Evolutionary conservation across 2,329 filamentous ascomycete species (phyloP).

Genomic region (Ophiostoma fasciatum): DNA sequence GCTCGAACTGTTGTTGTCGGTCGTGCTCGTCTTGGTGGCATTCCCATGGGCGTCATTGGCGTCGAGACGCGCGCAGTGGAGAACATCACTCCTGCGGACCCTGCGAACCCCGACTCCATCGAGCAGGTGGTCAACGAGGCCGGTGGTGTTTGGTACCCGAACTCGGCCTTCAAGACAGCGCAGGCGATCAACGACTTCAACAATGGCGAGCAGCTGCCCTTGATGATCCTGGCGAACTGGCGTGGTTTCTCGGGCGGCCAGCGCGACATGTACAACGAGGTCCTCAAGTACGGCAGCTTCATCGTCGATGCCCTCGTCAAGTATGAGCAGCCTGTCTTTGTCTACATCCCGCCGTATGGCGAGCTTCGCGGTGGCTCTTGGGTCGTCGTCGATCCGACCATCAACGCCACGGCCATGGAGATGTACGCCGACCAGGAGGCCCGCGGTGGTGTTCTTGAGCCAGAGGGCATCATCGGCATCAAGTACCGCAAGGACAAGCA

Average conservation of each 20-base stretch:
- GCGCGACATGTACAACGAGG: slow-evolving; percentile 99
- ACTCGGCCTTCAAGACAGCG: slow-evolving; percentile 98
- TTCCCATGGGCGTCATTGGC: slow-evolving; percentile 94
- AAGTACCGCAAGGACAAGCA: slow-evolving; percentile 98
- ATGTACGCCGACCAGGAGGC: slow-evolving; percentile 97
- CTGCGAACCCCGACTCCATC: slow-evolving; percentile 95
- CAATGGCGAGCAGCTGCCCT: slow-evolving; percentile 89
- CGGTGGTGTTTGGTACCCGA: slow-evolving; percentile 98
- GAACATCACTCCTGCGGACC: slow-evolving; percentile 91
- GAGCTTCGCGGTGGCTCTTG: slow-evolving; percentile 98
- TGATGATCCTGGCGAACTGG: slow-evolving; percentile 99
- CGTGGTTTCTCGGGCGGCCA: slow-evolving; percentile 99
- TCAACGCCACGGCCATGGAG: slow-evolving; percentile 93
- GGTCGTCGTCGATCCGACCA: slow-evolving; percentile 97
- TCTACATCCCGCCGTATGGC: slow-evolving; percentile 94
- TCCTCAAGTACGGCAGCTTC: slow-evolving; percentile 97
- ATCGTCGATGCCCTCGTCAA: slow-evolving; percentile 97
- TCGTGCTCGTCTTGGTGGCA: slow-evolving; percentile 89
- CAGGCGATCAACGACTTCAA: slow-evolving; percentile 99
- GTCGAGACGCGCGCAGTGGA: slow-evolving; percentile 94
- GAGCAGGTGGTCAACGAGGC: slow-evolving; percentile 91
- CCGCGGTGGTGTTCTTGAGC: slow-evolving; percentile 92
- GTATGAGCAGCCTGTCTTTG: slow-evolving; percentile 96
- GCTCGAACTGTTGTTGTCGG: slow-evolving; percentile 92
- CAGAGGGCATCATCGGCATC: slow-evolving; percentile 96